Conservation (phyloP, 2,329 filamentous ascomycete species). For the Chaetomiaceae sp. region DNA sequence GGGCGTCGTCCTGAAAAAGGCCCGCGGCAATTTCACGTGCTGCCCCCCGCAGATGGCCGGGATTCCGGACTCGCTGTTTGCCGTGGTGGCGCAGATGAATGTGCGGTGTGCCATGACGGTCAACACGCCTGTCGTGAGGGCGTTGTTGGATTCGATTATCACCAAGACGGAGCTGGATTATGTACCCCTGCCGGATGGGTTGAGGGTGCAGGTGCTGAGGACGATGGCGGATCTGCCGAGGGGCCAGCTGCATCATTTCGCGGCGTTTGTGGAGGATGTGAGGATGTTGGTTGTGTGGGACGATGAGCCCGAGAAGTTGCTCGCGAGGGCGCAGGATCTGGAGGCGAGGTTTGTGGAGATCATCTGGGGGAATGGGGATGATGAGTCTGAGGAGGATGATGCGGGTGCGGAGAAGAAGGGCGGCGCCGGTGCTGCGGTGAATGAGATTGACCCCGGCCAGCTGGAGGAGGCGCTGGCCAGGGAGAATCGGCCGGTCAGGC, state of each 20-base stretch:
- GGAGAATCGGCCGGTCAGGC: slow-evolving; percentile 51
- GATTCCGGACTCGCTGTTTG: slow-evolving; percentile 34
- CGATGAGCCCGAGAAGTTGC: slow-evolving; percentile 58
- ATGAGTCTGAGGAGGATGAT: slow-evolving; percentile 47
- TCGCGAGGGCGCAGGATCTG: slow-evolving; percentile 53
- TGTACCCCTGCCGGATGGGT: slow-evolving; percentile 71
- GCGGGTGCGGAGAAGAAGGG: slow-evolving; percentile 53
- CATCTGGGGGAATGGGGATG: slow-evolving; percentile 61
- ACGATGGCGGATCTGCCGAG: slow-evolving; percentile 65
- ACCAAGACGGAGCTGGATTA: slow-evolving; percentile 44
- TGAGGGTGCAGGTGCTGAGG: slow-evolving; percentile 69
- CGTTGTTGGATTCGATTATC: slow-evolving; percentile 46
- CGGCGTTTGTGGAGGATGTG: slow-evolving; percentile 70
- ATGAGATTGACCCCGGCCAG: slow-evolving; percentile 44
- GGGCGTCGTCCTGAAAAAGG: slow-evolving; percentile 39
- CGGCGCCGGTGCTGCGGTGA: slow-evolving; percentile 42
- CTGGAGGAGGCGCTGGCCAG: slow-evolving; percentile 60
- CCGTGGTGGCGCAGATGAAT: slow-evolving; percentile 37
- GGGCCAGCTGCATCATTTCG: slow-evolving; percentile 74
- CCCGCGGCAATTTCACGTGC: slow-evolving; percentile 36
- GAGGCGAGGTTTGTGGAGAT: slow-evolving; percentile 73
- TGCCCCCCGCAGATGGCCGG: slow-evolving; percentile 37
- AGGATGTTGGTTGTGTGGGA: slow-evolving; percentile 76
- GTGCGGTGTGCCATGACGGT: slow-evolving; percentile 61
- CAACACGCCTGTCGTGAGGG: slow-evolving; percentile 59